Evolutionary conservation across 495 filamentous ascomycete species (phyloP), one percentile per base, ranked within the genome.

Genomic region (Penicillium psychrofluorescens): DNA sequence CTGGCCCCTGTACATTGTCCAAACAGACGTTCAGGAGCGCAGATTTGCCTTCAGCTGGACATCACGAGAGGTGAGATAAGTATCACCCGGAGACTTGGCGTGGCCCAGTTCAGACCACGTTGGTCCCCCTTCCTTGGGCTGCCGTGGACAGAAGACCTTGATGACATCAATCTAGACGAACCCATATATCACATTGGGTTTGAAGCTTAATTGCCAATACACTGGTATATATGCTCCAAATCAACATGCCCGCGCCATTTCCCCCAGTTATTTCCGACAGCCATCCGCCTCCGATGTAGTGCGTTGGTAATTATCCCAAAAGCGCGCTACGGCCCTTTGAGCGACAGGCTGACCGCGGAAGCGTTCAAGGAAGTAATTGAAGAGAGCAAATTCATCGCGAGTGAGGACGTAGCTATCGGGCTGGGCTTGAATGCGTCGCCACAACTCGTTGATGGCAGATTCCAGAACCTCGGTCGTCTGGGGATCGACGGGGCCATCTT

Each of bases 321-420:
- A 77, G 9, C 70, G 67, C 33, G 59, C 65, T 16, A 75, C 67
- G 14, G 71, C 71, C 14, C 60, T 53, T 49, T 68, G 63, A 15
- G 67, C 68, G 16, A 70, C 47, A 11, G 46, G 37, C 6, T 54
- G 56, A 22, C 70, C 72, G 9, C 63, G 53, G 49, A 80, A 88
- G 1, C 78, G 74, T 14, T 63, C 50, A 35, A 82, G 78, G 58
- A 80, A 88, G 55, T 80, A 90, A 60, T 70, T 90, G 74, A 90
- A 88, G 27, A 92, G 68, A 11, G 84, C 76, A 49, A 88, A 89
- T 57, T 92, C 85, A 51, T 85, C 75, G 41, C 71, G 67, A 8
- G 62, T 76, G 62, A 90, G 77, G 11, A 89, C 54, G 59, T 88
- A 90, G 7, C 59, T 59, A n/a, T 75, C 62, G 5, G 79, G 82